A percentile compares a stretch with the other conserved stretches of the same genome.
Evolutionary conservation across 2,329 filamentous ascomycete genomes (phyloP).

Genomic region (Aaosphaeria pasadenensis): DNA sequence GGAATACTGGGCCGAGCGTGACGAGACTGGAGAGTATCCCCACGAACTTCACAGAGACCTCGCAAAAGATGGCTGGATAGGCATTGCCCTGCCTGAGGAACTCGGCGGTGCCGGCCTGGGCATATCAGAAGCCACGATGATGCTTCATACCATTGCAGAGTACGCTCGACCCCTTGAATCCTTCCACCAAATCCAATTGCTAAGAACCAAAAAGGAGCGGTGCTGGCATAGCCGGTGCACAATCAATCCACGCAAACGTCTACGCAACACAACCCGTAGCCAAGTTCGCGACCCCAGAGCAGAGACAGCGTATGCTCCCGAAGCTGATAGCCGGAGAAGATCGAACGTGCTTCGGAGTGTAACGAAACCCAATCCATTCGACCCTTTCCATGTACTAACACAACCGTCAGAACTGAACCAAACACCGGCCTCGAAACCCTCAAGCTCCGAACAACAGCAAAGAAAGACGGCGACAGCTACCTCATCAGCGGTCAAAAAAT

Average conservation of each 20-base stretch:
- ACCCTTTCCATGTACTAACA: not conserved
- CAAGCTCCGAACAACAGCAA: constrained; percentile 64
- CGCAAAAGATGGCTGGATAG: constrained; percentile 74
- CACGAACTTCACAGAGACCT: constrained; percentile 72
- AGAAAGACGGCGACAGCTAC: constrained; percentile 60
- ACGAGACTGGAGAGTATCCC: constrained; percentile 68
- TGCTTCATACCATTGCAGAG: constrained; percentile 79
- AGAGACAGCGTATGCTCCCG: constrained; percentile 63
- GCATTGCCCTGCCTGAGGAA: constrained; percentile 72
- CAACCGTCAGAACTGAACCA: constrained; percentile 64
- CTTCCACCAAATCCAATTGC: not conserved
- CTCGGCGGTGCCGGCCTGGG: constrained; percentile 72
- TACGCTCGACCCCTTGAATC: constrained; percentile 20
- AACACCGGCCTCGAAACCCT: constrained; percentile 78
- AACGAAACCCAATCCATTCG: not conserved
- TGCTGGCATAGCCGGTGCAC: constrained; percentile 69
- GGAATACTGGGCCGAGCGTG: constrained; percentile 70
- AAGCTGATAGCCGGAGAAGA: constrained; percentile 69
- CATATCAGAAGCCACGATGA: constrained; percentile 79
- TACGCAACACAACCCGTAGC: constrained; percentile 71
- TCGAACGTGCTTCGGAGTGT: constrained; percentile 74
- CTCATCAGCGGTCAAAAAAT: constrained; percentile 76
- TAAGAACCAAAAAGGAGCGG: constrained; percentile 43
- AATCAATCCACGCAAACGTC: constrained; percentile 60
- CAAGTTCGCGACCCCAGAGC: constrained; percentile 65